Evolutionary conservation across 257 asterid species (phyloP), one percentile per base, ranked within the genome.

Genomic region (Marsdenia floribunda): DNA sequence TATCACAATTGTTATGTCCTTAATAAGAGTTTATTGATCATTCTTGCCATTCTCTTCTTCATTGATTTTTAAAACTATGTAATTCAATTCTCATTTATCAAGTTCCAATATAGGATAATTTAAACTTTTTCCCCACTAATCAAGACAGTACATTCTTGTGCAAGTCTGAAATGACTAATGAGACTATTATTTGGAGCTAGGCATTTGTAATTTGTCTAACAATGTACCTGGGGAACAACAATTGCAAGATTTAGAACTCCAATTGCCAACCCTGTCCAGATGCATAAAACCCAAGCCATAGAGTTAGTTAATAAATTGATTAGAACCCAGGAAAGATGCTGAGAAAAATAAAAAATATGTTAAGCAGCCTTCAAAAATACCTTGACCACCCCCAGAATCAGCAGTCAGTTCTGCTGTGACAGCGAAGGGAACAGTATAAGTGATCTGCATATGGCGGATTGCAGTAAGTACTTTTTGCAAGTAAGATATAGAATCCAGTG

Each of bases 371-470:
- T 6, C 71, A 72, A 10, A 54, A 21, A 61, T 83, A 95, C 99
- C 99, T 95, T 95, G 99, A 57, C 99, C 99, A 69, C 99, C 98
- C 69, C 99, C 99, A 49, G 93, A 86, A 88, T 95, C 99, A 67
- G 99, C 99, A 78, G 99, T 95, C 83, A 95, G 75, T 85, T 92
- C 99, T 9, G 98, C 97, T 6, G 98, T 92, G 80, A 95, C 88
- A 64, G 98, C 93, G 83, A 95, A 95, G 72, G 98, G 99, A 78
- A 95, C 98, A 47, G 96, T 92, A 76, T 95, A 95, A 11, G 99
- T 95, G 76, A 95, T 73, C 99, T 95, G 76, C 85, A 84, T 79
- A 44, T 81, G 74, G 70, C 59, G 52, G 75, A 83, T 35, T 37
- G 76, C 64, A 74, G 79, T 55, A 78, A 71, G 77, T 38, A 4